Evolutionary conservation across 2,329 filamentous ascomycete species (phyloP), one percentile per base, ranked within the genome.

Genomic region (Neonectria faginata): DNA sequence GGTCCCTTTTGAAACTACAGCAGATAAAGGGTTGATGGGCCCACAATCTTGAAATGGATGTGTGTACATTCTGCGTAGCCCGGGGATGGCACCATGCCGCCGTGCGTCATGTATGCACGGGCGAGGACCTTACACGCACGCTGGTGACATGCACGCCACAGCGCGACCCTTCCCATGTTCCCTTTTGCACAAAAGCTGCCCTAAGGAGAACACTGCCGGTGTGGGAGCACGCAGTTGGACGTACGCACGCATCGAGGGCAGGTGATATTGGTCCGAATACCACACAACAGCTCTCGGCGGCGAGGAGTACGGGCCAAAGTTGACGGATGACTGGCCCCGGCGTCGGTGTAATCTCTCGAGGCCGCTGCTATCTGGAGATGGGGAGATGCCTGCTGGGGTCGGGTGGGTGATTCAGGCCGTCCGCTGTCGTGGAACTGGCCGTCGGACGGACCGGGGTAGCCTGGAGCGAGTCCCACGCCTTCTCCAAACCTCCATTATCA

Each of bases 71-170:
- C 20, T 42, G 55, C 48, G 25, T 56, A 45, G 65, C 53, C 56
- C 57, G 68, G 58, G 47, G 53, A 69, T 70, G 60, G 69, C 51
- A 67, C 64, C 67, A 69, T 39, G 36, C 6, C 36, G 36, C 36
- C 14, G 48, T 73, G 57, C 67, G 54, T 70, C 60, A 70, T 64
- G 66, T 58, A 69, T 60, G 67, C 61, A 67, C 53, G 53, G 59
- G 50, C 25, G 25, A 60, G 60, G 55, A 62, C 61, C 44, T 58
- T 66, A 67, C 45, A 64, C 20, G 50, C 51, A 48, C 36, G 63
- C 60, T 60, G 56, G 55, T 57, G 47, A 67, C 60, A 69, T 63
- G 70, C 56, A 69, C 59, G 65, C 57, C 61, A 65, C 62, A 56
- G 31, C 33, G 48, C 55, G 60, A 54, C 54, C 55, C 31, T n/a